Base-by-base conservation (phyloP, 441 rosid species). In the Syzygium syzygioides region DNA sequence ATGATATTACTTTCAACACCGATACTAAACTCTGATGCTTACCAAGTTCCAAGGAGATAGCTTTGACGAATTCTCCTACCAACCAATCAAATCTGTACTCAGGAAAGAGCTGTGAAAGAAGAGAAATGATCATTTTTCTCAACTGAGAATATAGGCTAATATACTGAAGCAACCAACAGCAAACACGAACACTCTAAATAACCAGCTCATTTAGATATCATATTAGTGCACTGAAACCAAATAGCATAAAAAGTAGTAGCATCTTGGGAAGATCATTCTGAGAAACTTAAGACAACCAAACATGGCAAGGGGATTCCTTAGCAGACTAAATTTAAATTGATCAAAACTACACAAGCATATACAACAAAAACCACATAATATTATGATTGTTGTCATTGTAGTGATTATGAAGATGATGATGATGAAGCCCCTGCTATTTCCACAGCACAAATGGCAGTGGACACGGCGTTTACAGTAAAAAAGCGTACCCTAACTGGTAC, bases 81-180 rank as follows among this genome's bases (percentile, higher is more conserved):
- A 97, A 92, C 95, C 97, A 94, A 55, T 91, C 95, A 92, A 96
- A 97, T 91, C 97, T 93, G 92, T 95, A 97, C 91, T 95, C 97
- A 26, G 98, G 98, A 89, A 95, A 95, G 79, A 95, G 90, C 98
- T 97, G 95, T 79, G 2, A 87, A 91, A 55, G 60, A 89, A 91
- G 85, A 55, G 83, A 86, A 55, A 87, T 52, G 83, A 71, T 71
- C n/a, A 71, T 71, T 37, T 41, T 71, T 37, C 83, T 37, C 52
- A 71, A 71, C 83, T 71, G 28, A 37, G n/a, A 88, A 86, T 30
- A 32, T 60, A 7, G 25, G 48, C 11, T 5, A 53, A 84, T n/a
- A 87, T 86, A 54, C 45, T 30, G 76, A 83, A 79, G n/a, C 56
- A 79, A 86, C 52, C 17, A 45, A 37, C 48, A 86, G 55, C 56